These are phyloP conservation scores for Magnolia kwangsiensis DNA, from an alignment of 164 flowering plant genomes.

Conservation along the genomic window DNA sequence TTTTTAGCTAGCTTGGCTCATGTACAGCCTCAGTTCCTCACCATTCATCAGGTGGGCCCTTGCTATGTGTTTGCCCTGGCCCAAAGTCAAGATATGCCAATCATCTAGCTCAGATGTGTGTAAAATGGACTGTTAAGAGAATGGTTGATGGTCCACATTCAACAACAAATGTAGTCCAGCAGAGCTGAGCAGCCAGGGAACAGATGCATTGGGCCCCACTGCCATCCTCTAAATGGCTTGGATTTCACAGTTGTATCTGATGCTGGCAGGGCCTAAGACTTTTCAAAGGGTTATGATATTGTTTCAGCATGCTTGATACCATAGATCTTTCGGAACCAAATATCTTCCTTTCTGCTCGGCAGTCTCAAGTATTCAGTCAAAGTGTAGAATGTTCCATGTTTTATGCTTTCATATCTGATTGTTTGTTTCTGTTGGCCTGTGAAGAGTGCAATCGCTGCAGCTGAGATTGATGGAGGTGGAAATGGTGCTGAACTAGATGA, in stretches of 20 bases:
- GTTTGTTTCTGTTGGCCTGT: conserved; percentile 3
- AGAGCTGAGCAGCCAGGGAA: not conserved
- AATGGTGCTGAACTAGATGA: conserved; percentile 52
- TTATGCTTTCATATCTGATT: conserved; percentile 6
- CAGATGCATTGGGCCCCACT: no score
- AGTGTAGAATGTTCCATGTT: not conserved
- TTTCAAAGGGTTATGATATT: no score
- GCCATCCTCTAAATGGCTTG: no score
- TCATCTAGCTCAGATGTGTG: not conserved
- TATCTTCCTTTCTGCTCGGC: no score
- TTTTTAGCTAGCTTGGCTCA: no score
- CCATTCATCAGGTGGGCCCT: not conserved
- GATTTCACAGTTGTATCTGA: no score
- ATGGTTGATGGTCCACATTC: not conserved
- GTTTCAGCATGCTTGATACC: no score
- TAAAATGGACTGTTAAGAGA: not conserved
- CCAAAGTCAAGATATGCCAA: not conserved
- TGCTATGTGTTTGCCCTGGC: not conserved
- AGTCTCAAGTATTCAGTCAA: not conserved
- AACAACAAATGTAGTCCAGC: not conserved
- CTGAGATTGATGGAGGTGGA: conserved; percentile 66
- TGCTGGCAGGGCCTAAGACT: no score
- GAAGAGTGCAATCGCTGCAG: conserved; percentile 54
- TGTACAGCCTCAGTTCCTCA: no score
- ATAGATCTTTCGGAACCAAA: no score